A percentile compares a stretch with the other conserved stretches of the same genome.
Evolutionary conservation across 495 filamentous ascomycete genomes (phyloP).

Genomic region (Aspergillus asperescens): DNA sequence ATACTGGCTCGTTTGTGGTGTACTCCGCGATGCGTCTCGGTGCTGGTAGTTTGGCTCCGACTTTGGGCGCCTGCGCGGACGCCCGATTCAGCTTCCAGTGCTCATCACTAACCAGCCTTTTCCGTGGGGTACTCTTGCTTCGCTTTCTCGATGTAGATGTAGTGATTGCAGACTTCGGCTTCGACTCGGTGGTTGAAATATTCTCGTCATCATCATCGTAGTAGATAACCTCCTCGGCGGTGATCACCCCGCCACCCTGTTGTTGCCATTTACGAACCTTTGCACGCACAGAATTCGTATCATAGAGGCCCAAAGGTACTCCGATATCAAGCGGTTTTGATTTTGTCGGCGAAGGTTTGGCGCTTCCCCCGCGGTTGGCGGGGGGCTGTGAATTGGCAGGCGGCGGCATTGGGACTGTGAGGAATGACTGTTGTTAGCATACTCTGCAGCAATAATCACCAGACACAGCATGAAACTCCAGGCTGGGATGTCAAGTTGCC

Average conservation of each 20-base stretch:
- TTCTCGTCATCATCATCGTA: constrained; percentile 38
- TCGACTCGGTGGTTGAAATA: constrained; percentile 21
- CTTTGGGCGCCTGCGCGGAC: constrained; percentile 42
- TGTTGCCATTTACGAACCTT: constrained; percentile 73
- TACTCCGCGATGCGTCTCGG: constrained; percentile 42
- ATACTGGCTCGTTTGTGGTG: constrained; percentile 36
- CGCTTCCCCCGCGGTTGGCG: constrained; percentile 36
- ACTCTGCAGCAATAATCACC: constrained; percentile 12
- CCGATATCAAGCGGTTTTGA: constrained; percentile 48
- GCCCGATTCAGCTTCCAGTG: constrained; percentile 61
- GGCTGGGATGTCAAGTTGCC: background rate
- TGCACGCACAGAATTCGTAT: constrained; percentile 59
- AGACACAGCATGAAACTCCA: constrained; percentile 7
- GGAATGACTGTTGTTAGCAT: constrained; percentile 14
- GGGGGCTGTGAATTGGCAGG: constrained; percentile 39
- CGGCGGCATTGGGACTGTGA: constrained; percentile 41
- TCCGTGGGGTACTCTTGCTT: constrained; percentile 59
- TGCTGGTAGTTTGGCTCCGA: constrained; percentile 46
- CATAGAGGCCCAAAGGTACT: constrained; percentile 44
- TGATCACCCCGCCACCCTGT: constrained; percentile 55
- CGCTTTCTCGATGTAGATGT: constrained; percentile 23
- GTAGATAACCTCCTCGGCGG: constrained; percentile 40
- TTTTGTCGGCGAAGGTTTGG: constrained; percentile 34
- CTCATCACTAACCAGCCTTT: constrained; percentile 74
- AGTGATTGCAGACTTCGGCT: constrained; percentile 17